Base-by-base conservation (phyloP, 1,139 yeast genomes). In the Blastobotrys raffinosifermentans region DNA sequence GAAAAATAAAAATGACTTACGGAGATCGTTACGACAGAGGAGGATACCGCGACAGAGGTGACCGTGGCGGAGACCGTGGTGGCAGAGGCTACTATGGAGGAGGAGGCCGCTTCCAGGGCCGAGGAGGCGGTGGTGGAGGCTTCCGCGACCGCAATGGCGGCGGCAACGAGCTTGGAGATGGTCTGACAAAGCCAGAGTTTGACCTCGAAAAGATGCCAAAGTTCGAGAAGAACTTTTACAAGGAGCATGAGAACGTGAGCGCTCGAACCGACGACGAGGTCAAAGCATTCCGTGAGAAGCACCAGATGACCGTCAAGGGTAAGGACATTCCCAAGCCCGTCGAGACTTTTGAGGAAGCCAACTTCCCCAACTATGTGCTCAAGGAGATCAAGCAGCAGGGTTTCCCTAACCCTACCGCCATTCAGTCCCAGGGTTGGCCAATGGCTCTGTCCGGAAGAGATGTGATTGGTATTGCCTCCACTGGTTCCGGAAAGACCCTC, bases 391-490 rank as follows among this genome's bases (percentile, higher is more conserved):
- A 83, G 68, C 80, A 80, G 45, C 91, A 85, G 67, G 97, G 97
- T 44, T 91, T 91, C 70, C 93, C 82, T 43, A 77, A 72, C 49
- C 98, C 98, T 54, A 91, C 98, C 42, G 86, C 86, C 49, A 91
- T 91, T 61, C 98, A 91, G 70, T 85, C 96, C 65, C 98, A 93
- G 71, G 98, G 98, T 69, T 91, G 98, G 98, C 98, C 98, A 47
- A 91, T 91, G 98, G 98, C 98, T 60, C 73, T 89, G 47, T 80
- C 91, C 56, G 98, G 98, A 71, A 83, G 97, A 69, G 97, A 91
- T 65, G 85, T 91, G 89, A 82, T 91, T 66, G 98, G 98, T 73
- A 83, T 91, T 63, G 97, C 98, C 43, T 82, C 96, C 52, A 91
- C 98, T 53, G 98, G 98, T 68, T 87, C 96, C 41, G 98, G 98